These are phyloP conservation scores for Termitomyces sp. DNA, from an alignment of 768 basidiomycete genomes.

Conservation along the genomic window DNA sequence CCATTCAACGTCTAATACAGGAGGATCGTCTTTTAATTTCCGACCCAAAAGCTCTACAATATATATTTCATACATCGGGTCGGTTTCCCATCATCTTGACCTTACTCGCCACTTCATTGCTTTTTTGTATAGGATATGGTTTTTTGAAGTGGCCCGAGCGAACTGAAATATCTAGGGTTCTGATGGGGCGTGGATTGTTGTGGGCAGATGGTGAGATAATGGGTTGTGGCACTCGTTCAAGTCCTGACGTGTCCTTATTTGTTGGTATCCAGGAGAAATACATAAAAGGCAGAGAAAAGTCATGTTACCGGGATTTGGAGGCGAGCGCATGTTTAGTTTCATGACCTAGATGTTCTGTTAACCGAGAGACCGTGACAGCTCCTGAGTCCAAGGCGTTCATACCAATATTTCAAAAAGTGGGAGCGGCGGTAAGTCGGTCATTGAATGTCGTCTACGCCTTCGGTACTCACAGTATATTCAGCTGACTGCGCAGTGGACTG, in stretches of 20 bases:
- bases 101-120: neutral
- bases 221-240: neutral
- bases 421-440: slow-evolving; percentile 30
- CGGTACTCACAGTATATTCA: slow-evolving; percentile 14
- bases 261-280: slow-evolving; percentile 24
- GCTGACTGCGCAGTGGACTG: slow-evolving; percentile 47
- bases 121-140: slow-evolving; percentile 35
- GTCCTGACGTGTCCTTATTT: neutral
- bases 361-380: slow-evolving; percentile 13
- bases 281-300: slow-evolving; percentile 51
- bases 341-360: neutral
- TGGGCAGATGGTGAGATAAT: slow-evolving; percentile 44
- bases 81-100: neutral
- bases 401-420: slow-evolving; percentile 38
- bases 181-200: slow-evolving; percentile 46
- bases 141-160: slow-evolving; percentile 47
- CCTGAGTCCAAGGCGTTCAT: slow-evolving; percentile 47
- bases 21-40: slow-evolving; percentile 47
- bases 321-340: slow-evolving; percentile 16
- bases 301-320: slow-evolving; percentile 52
- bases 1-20: slow-evolving; percentile 20
- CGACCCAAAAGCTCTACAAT: slow-evolving; percentile 55
- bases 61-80: slow-evolving; percentile 49
- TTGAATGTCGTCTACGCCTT: neutral
- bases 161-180: slow-evolving; percentile 40